Evolutionary conservation across 2,329 filamentous ascomycete species (phyloP).

Genomic region (Colletotrichum truncatum): DNA sequence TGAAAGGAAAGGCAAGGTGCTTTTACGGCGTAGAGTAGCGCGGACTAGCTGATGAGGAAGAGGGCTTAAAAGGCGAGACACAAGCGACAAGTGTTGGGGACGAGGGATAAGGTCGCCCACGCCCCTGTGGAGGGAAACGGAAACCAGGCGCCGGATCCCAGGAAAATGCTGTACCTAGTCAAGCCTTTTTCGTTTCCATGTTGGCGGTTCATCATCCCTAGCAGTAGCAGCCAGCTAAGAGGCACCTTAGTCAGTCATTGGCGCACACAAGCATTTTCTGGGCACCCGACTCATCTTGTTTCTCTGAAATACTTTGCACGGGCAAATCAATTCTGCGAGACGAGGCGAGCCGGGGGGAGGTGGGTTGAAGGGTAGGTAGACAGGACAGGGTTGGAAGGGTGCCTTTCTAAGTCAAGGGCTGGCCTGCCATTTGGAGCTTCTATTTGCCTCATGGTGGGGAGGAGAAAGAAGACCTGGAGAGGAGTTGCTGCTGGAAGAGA

Average conservation of each 20-base stretch:
- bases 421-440: too few relatives aligned
- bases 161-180: neutral
- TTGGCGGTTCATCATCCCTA: neutral
- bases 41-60: neutral
- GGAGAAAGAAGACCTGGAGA: neutral
- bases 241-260: neutral
- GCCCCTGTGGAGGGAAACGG: neutral
- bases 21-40: neutral
- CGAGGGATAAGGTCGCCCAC: neutral
- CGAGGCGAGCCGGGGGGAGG: too few relatives aligned
- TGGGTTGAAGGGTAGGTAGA: neutral
- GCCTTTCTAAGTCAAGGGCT: neutral
- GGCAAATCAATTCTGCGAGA: too few relatives aligned
- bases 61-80: neutral
- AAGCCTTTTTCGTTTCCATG: neutral
- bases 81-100: neutral
- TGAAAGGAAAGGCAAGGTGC: neutral
- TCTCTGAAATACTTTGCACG: neutral
- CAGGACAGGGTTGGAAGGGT: neutral
- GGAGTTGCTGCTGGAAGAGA: too few relatives aligned
- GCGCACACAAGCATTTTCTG: constrained; percentile 18
- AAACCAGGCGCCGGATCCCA: neutral
- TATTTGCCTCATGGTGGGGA: too few relatives aligned
- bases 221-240: neutral
- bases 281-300: neutral